A percentile compares a stretch with the other conserved stretches of the same genome.
Evolutionary conservation across 1,284 basidiomycete species (phyloP).

Genomic region (Cutaneotrichosporon sp.): DNA sequence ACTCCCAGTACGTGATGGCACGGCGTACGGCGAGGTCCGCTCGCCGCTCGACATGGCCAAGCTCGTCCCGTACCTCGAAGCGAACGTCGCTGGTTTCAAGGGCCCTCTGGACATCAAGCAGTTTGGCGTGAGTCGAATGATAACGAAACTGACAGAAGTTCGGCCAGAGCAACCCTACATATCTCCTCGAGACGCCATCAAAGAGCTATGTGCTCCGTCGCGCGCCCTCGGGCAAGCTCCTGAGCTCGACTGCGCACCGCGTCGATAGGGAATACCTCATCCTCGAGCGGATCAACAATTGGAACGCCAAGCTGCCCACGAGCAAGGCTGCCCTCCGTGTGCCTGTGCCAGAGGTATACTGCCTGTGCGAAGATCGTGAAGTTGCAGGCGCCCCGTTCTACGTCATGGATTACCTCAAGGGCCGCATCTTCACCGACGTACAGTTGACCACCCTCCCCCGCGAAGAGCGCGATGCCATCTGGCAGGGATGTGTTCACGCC

Average conservation of each 20-base stretch:
- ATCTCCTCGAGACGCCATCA: constrained; percentile 54
- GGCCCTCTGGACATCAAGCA: constrained; percentile 79
- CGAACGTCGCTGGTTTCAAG: constrained; percentile 61
- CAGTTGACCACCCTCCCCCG: constrained; percentile 67
- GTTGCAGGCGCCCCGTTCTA: constrained; percentile 93
- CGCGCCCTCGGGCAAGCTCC: constrained; percentile 80
- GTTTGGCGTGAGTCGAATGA: constrained; percentile 71
- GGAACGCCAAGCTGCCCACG: constrained; percentile 58
- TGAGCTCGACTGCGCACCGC: constrained; percentile 88
- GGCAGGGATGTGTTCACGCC: constrained; percentile 72
- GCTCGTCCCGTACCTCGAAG: constrained; percentile 67
- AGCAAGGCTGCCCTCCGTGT: constrained; percentile 54
- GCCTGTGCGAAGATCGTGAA: constrained; percentile 71
- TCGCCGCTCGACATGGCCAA: constrained; percentile 65
- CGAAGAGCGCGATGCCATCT: constrained; percentile 69
- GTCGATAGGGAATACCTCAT: constrained; percentile 88
- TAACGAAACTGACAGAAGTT: constrained; percentile 24
- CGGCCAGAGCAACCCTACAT: constrained; percentile 85
- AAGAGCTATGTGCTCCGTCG: constrained; percentile 72
- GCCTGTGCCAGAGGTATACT: constrained; percentile 81
- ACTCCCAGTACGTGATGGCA: constrained; percentile 13
- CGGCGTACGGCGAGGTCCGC: constrained; percentile 54
- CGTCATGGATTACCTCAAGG: constrained; percentile 90
- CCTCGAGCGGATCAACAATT: constrained; percentile 69
- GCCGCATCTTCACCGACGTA: constrained; percentile 86